Evolutionary conservation across 2,329 filamentous ascomycete genomes (phyloP), one percentile per base, ranked within the genome.

Genomic region (Cercospora brassicicola): DNA sequence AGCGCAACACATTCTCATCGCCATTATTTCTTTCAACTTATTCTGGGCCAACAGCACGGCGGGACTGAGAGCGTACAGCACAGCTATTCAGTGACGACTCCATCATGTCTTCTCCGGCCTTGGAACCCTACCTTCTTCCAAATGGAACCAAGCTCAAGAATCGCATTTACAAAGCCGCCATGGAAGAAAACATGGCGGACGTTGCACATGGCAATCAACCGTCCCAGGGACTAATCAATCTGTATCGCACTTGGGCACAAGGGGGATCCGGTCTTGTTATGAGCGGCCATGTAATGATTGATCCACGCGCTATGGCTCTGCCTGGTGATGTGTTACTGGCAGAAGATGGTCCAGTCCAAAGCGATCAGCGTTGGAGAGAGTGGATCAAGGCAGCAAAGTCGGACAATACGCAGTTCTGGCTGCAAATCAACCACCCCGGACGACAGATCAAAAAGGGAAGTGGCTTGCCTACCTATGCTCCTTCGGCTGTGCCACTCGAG

Each of bases 361-460:
- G 51, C 30, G 61, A 63, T 0, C 3, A 56, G 48, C 61, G 26
- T 2, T 70, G 67, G 67, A 45, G 56, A 31, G 30, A 20, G 2
- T 68, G 48, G 55, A 51, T 65, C 15, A 18, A 31, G 3, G 33
- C 48, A 10, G 60, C 67, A 13, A 59, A 69, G 20, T 56, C 36
- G 15, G 42, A 66, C 9, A 64, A 62, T 7, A 57, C 67, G 3
- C 62, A 68, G 7, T 69, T 68, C 45, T 68, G 63, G 62, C 48
- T 70, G 7, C 68, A 71, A 51, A 66, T 71, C 62, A 71, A 71
- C 15, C 69, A 71, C 42, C 69, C 69, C 7, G 69, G 69, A 15
- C 59, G 69, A 59, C 69, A 71, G 13, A 60, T 70, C 8, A 57
- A 65, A 23, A 67, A 67, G 36, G 64, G 59, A 4, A 53, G 36